These are phyloP conservation scores for Plasmopara viticola DNA, from an alignment of 352 stramenopile genomes.

Conservation along the genomic window DNA sequence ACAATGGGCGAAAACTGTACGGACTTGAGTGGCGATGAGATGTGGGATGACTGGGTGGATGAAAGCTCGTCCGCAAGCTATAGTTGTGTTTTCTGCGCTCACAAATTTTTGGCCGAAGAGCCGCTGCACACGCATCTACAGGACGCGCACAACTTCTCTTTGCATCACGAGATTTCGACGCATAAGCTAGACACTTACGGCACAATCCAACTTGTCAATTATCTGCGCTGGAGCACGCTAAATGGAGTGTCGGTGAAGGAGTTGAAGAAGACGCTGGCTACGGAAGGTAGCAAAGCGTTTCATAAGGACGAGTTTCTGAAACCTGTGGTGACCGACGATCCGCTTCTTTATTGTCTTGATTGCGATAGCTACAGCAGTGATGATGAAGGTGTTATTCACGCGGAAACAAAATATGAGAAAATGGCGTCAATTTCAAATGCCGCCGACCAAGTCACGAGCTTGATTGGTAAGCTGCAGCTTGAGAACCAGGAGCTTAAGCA, in stretches of 20 bases:
- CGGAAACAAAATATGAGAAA: conserved; percentile 35
- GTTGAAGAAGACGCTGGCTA: conserved; percentile 41
- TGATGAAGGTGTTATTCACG: conserved; percentile 25
- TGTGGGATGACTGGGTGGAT: conserved; percentile 84
- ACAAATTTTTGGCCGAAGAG: conserved; percentile 38
- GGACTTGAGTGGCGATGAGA: conserved; percentile 39
- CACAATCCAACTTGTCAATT: conserved; percentile 78
- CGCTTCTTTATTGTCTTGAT: conserved; percentile 78
- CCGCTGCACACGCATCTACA: conserved; percentile 56
- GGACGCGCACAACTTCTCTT: conserved; percentile 53
- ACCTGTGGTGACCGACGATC: conserved; percentile 68
- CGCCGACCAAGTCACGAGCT: conserved; percentile 12
- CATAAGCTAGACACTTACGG: conserved; percentile 69
- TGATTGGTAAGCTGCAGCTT: conserved; percentile 40
- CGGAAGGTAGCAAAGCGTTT: conserved; percentile 43
- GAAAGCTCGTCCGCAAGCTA: conserved; percentile 45
- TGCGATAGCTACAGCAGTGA: conserved; percentile 48
- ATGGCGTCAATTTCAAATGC: neutral
- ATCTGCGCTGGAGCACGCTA: conserved; percentile 43
- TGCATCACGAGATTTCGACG: conserved; percentile 41
- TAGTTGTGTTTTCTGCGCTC: conserved; percentile 64
- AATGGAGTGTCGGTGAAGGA: conserved; percentile 29
- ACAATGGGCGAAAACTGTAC: conserved; percentile 6
- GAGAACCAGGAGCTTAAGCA: conserved; percentile 74
- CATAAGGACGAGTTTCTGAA: conserved; percentile 68